phyloP scores from a whole-genome alignment of 169 alveolate genomes.

The Toxoplasma gondii region DNA sequence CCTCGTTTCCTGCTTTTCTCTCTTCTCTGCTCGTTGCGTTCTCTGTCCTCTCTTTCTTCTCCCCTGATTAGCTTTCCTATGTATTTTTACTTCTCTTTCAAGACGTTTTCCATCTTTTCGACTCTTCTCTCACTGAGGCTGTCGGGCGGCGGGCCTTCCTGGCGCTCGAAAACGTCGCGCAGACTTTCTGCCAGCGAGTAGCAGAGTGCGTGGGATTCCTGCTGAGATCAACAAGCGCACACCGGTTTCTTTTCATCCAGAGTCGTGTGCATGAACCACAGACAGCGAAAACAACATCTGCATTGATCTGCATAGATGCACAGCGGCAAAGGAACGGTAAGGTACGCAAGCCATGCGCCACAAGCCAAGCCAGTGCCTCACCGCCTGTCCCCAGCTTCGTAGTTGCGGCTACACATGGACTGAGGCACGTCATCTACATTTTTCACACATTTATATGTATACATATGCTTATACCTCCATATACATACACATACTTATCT shows the following conservation, averaged over 20 bases:
- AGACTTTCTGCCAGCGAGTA: conserved; percentile 19
- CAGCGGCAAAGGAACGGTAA: background rate
- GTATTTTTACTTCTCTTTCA: too few species aligned
- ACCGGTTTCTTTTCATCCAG: background rate
- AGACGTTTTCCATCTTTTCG: too few species aligned
- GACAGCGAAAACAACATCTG: background rate
- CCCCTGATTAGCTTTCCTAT: too few species aligned
- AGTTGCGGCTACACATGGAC: too few species aligned
- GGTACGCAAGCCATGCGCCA: background rate
- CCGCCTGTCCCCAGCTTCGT: too few species aligned
- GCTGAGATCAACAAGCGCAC: background rate
- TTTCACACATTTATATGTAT: too few species aligned
- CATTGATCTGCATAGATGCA: background rate
- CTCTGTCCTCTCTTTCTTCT: too few species aligned
- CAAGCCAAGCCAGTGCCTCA: background rate
- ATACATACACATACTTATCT: background rate
- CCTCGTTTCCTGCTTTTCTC: too few species aligned
- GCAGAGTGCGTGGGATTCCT: background rate
- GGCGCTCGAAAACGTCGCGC: background rate
- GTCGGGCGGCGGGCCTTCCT: background rate
- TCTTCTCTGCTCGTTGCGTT: too few species aligned
- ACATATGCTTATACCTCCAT: too few species aligned
- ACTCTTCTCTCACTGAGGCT: background rate
- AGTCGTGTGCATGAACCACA: background rate
- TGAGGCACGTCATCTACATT: too few species aligned